These are phyloP conservation scores for Akebia trifoliata DNA, from an alignment of 164 flowering plant species.

Conservation along the genomic window DNA sequence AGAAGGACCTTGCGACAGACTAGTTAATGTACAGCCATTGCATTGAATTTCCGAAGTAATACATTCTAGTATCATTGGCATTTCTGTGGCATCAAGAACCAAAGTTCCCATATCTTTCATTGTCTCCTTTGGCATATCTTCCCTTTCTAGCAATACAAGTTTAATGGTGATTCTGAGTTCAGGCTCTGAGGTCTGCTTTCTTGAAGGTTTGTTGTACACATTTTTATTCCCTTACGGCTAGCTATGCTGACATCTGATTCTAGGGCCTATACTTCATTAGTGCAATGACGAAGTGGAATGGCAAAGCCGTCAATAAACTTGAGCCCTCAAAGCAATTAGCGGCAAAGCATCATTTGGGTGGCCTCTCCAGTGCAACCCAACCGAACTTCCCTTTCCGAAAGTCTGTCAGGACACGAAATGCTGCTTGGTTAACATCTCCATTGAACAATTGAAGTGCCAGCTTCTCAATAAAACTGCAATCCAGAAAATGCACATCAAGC, in stretches of 20 bases:
- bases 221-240: not conserved
- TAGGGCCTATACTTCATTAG: not conserved
- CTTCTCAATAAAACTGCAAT: constrained; percentile 74
- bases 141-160: not conserved
- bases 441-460: constrained; percentile 68
- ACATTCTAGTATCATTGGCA: not conserved
- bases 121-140: not conserved
- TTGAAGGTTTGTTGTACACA: not conserved
- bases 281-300: not conserved
- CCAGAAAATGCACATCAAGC: constrained; percentile 2
- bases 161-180: not conserved
- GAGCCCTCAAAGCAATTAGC: not conserved
- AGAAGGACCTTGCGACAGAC: too few species aligned
- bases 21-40: not conserved
- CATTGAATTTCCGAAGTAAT: not conserved
- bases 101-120: not conserved
- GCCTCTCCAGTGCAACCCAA: constrained; percentile 85
- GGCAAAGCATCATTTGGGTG: constrained; percentile 39
- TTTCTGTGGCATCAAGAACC: not conserved
- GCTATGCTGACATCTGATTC: not conserved
- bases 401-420: constrained; percentile 80
- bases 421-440: constrained; percentile 81
- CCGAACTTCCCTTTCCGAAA: constrained; percentile 94
- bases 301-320: not conserved
- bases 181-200: not conserved